A percentile compares a stretch with the other conserved stretches of the same genome.
These are phyloP conservation scores for Diplosphaera chodatii DNA, from an alignment of 139 green algal species.

Conservation along the genomic window DNA sequence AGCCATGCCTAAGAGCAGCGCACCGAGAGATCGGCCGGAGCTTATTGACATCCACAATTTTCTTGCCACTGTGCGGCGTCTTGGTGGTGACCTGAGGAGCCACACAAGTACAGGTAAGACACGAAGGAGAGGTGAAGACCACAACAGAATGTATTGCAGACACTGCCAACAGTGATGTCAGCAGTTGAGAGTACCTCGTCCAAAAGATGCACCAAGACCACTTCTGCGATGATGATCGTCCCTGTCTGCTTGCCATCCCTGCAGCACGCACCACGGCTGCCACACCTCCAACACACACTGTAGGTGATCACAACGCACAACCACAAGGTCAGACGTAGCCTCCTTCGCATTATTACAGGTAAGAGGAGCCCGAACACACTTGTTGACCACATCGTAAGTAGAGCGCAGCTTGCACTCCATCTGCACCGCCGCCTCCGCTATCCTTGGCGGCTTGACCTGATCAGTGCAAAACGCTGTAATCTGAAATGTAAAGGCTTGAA, in stretches of 20 bases:
- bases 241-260: slow-evolving; percentile 31
- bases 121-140: too few relatives aligned
- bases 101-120: too few relatives aligned
- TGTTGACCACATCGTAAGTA: slow-evolving; percentile 58
- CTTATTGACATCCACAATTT: slow-evolving; percentile 60
- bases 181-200: too few relatives aligned
- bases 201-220: slow-evolving; percentile 76
- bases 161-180: too few relatives aligned
- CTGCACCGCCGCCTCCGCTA: slow-evolving; percentile 79
- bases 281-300: too few relatives aligned
- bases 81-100: slow-evolving; percentile 49
- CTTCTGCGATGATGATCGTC: slow-evolving; percentile 78
- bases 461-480: too few relatives aligned
- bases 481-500: too few relatives aligned
- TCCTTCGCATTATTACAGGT: not conserved
- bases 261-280: too few relatives aligned
- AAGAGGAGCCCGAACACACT: slow-evolving; percentile 20
- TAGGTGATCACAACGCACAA: not conserved
- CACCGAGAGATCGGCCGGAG: slow-evolving; percentile 25
- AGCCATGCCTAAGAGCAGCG: too few relatives aligned
- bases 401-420: slow-evolving; percentile 80
- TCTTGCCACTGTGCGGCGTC: slow-evolving; percentile 42
- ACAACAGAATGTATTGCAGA: too few relatives aligned
- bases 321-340: not conserved
- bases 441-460: slow-evolving; percentile 69